These are phyloP conservation scores for Pseudogymnoascus sp. DNA, from an alignment of 2,329 filamentous ascomycete species.

Conservation along the genomic window DNA sequence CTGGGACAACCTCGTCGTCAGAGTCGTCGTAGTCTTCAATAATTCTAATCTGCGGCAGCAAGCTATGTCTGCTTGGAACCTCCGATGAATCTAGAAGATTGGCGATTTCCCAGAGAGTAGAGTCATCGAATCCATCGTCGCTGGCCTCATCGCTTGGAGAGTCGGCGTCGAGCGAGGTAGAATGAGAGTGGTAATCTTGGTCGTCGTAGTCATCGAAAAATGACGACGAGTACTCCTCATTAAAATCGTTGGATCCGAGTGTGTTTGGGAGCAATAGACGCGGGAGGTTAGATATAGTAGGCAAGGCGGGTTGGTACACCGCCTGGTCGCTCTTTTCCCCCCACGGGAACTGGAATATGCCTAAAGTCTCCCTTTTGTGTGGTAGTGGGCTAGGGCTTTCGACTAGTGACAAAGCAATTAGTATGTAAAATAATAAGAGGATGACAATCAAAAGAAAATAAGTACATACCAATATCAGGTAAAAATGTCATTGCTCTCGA, in stretches of 20 bases:
- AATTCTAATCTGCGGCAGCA: constrained; percentile 31
- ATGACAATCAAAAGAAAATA: not conserved
- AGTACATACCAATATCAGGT: constrained; percentile 43
- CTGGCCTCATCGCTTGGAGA: constrained; percentile 24
- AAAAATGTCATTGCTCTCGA: constrained; percentile 49
- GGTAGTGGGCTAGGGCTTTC: constrained; percentile 52
- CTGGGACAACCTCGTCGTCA: constrained; percentile 5
- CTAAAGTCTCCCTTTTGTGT: constrained; percentile 49
- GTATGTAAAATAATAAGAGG: constrained; percentile 6
- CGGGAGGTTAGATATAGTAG: not conserved
- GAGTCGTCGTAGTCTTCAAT: constrained; percentile 14
- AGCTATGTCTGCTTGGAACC: constrained; percentile 43
- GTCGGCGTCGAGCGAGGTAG: constrained; percentile 7
- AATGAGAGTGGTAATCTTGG: constrained; percentile 23
- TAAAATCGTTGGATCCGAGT: not conserved
- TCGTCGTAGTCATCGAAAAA: constrained; percentile 53
- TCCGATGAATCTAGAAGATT: constrained; percentile 45
- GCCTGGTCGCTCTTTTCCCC: constrained; percentile 53
- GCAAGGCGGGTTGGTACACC: constrained; percentile 32
- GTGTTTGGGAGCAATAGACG: not conserved
- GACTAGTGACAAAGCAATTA: constrained; percentile 26
- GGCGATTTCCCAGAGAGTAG: constrained; percentile 55
- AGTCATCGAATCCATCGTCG: constrained; percentile 51
- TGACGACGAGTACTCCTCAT: constrained; percentile 29
- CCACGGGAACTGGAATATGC: constrained; percentile 59